These are phyloP conservation scores for Pelargonium nanum DNA, from an alignment of 345 rosid species.

Conservation along the genomic window DNA sequence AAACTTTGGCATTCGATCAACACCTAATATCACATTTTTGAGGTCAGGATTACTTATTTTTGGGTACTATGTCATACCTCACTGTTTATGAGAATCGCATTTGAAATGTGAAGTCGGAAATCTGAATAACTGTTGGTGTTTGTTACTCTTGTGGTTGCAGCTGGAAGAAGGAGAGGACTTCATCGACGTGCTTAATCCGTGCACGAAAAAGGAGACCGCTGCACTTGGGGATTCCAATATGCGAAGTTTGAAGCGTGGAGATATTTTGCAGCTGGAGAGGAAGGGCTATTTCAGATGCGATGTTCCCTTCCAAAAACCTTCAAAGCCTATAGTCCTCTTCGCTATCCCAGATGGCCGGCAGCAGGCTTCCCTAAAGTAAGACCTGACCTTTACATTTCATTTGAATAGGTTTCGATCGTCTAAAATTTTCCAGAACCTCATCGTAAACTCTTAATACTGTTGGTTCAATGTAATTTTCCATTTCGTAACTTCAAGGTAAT, in stretches of 20 bases:
- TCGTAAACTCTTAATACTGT: too few relatives aligned
- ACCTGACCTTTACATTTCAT: too few relatives aligned
- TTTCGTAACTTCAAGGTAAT: too few relatives aligned
- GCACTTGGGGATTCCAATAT: slow-evolving; percentile 88
- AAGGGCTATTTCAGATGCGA: slow-evolving; percentile 88
- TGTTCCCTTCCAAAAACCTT: slow-evolving; percentile 58
- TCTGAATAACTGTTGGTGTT: background rate
- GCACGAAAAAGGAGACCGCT: slow-evolving; percentile 55
- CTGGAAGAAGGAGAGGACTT: slow-evolving; percentile 83
- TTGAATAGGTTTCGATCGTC: too few relatives aligned
- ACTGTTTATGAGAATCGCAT: background rate
- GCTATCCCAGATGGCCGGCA: slow-evolving; percentile 83
- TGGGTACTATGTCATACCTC: background rate
- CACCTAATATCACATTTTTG: too few relatives aligned
- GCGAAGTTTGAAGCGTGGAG: slow-evolving; percentile 61
- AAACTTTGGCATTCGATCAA: too few relatives aligned
- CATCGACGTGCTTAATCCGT: slow-evolving; percentile 47
- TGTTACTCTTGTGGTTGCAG: slow-evolving; percentile 26
- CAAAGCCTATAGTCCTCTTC: slow-evolving; percentile 61
- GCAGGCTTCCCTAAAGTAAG: slow-evolving; percentile 25
- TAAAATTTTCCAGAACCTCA: too few relatives aligned
- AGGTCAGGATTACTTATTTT: too few relatives aligned
- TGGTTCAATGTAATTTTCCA: too few relatives aligned
- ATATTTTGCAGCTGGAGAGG: slow-evolving; percentile 79
- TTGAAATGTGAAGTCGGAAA: too few relatives aligned